phyloP scores from a whole-genome alignment of 495 filamentous ascomycete genomes.

The Aspergillus carlsbadensis region DNA sequence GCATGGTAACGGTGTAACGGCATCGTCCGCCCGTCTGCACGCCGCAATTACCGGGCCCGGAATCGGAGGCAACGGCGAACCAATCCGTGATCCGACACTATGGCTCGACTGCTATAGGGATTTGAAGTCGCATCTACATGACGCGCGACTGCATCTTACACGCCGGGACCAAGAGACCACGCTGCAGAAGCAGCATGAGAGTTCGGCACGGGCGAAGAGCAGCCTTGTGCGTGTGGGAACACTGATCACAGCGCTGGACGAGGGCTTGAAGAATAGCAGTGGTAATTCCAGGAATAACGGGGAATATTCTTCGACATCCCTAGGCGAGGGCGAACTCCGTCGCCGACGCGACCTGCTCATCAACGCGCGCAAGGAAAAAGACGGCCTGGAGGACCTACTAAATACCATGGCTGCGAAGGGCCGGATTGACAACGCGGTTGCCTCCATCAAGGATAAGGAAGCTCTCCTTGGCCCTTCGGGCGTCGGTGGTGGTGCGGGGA shows the following conservation, averaged over 20 bases:
- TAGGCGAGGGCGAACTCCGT: slow-evolving; percentile 87
- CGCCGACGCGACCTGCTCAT: slow-evolving; percentile 76
- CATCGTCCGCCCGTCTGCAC: slow-evolving; percentile 37
- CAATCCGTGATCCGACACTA: slow-evolving; percentile 70
- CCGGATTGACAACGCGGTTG: slow-evolving; percentile 44
- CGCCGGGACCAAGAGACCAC: slow-evolving; percentile 71
- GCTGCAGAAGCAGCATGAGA: slow-evolving; percentile 70
- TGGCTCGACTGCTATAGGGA: slow-evolving; percentile 88
- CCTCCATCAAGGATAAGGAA: slow-evolving; percentile 55
- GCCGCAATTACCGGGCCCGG: slow-evolving; percentile 44
- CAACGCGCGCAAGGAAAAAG: slow-evolving; percentile 76
- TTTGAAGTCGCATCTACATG: slow-evolving; percentile 78
- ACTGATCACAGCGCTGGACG: slow-evolving; percentile 65
- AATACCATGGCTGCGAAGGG: slow-evolving; percentile 66
- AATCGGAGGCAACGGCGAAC: slow-evolving; percentile 31
- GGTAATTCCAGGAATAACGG: not conserved
- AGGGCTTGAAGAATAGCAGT: slow-evolving; percentile 56
- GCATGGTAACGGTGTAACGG: slow-evolving; percentile 37
- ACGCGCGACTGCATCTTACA: slow-evolving; percentile 73
- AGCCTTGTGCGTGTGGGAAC: slow-evolving; percentile 72
- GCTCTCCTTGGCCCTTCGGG: slow-evolving; percentile 40
- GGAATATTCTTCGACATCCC: slow-evolving; percentile 25
- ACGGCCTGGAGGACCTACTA: slow-evolving; percentile 79
- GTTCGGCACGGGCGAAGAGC: slow-evolving; percentile 76
- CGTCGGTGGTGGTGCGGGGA: slow-evolving; percentile 14